phyloP scores from a whole-genome alignment of 768 basidiomycete genomes.

The Leccinum sublutescens region DNA sequence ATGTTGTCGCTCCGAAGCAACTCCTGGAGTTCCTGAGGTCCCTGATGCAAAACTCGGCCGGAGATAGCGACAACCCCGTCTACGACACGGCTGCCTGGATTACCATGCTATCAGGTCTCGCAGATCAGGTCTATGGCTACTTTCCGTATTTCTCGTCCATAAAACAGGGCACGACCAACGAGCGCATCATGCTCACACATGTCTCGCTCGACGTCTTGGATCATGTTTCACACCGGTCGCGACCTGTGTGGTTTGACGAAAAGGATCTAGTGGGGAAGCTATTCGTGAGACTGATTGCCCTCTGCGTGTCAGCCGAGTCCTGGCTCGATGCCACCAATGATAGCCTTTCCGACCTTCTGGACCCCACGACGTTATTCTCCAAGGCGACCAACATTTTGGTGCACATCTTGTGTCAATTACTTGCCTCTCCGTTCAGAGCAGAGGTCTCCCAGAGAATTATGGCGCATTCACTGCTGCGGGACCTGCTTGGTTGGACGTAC shows the following conservation, averaged over 20 bases:
- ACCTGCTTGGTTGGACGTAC: constrained; percentile 15
- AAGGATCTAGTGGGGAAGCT: constrained; percentile 47
- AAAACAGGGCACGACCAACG: constrained; percentile 54
- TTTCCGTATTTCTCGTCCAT: constrained; percentile 55
- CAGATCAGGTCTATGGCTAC: constrained; percentile 50
- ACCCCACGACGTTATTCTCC: constrained; percentile 49
- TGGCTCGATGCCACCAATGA: constrained; percentile 53
- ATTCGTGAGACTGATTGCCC: constrained; percentile 49
- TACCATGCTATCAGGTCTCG: constrained; percentile 48
- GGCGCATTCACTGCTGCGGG: constrained; percentile 23
- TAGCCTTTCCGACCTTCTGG: constrained; percentile 38
- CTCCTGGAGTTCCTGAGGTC: constrained; percentile 45
- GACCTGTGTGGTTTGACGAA: constrained; percentile 47
- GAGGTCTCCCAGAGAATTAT: constrained; percentile 21
- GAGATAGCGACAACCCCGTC: constrained; percentile 31
- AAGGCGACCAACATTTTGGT: constrained; percentile 44
- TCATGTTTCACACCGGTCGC: constrained; percentile 47
- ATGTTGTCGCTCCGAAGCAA: constrained; percentile 32
- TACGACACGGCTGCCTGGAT: constrained; percentile 47
- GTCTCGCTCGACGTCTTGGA: constrained; percentile 54
- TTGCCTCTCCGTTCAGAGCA: constrained; percentile 20
- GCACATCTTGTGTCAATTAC: constrained; percentile 41
- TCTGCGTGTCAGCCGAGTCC: constrained; percentile 54
- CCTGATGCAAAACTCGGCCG: constrained; percentile 35
- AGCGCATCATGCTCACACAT: constrained; percentile 55